Conservation (phyloP, 805 yeast species). For the Lipomyces oligophaga region DNA sequence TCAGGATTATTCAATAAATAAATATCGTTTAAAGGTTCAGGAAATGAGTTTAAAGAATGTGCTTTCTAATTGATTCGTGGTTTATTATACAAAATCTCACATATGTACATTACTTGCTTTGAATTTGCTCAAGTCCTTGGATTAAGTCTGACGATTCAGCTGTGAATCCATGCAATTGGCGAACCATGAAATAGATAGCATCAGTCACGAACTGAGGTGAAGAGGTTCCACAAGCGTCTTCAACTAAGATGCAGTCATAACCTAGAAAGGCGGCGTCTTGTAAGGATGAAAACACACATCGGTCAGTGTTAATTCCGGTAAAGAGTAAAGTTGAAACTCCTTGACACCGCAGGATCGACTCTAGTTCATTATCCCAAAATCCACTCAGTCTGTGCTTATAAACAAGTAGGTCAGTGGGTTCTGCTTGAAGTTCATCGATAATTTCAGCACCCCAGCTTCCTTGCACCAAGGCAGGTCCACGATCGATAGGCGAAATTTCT, state of each 20-base stretch:
- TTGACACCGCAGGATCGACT: slow-evolving; percentile 13
- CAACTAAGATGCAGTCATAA: slow-evolving; percentile 25
- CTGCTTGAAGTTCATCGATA: slow-evolving; percentile 17
- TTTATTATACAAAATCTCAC: too few species aligned
- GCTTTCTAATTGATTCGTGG: too few species aligned
- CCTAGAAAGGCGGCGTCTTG: slow-evolving; percentile 26
- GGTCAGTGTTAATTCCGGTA: slow-evolving; percentile 25
- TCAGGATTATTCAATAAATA: too few species aligned
- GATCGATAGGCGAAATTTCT: slow-evolving; percentile 8
- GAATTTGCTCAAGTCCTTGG: too few species aligned
- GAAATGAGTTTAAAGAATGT: too few species aligned
- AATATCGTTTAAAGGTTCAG: too few species aligned
- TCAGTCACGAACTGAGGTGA: slow-evolving; percentile 24
- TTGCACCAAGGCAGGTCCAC: slow-evolving; percentile 18
- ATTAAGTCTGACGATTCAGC: too few species aligned
- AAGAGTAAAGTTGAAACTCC: slow-evolving; percentile 19
- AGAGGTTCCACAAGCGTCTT: slow-evolving; percentile 27
- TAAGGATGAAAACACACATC: slow-evolving; percentile 25
- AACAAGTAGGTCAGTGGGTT: slow-evolving; percentile 10
- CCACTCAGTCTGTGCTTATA: slow-evolving; percentile 26
- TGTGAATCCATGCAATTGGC: slow-evolving; percentile 20
- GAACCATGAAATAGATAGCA: slow-evolving; percentile 18
- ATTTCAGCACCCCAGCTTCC: slow-evolving; percentile 23
- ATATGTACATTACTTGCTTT: too few species aligned
- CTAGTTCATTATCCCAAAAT: slow-evolving; percentile 25